phyloP scores from a whole-genome alignment of 768 basidiomycete species.

The Termitomyces titanicus region DNA sequence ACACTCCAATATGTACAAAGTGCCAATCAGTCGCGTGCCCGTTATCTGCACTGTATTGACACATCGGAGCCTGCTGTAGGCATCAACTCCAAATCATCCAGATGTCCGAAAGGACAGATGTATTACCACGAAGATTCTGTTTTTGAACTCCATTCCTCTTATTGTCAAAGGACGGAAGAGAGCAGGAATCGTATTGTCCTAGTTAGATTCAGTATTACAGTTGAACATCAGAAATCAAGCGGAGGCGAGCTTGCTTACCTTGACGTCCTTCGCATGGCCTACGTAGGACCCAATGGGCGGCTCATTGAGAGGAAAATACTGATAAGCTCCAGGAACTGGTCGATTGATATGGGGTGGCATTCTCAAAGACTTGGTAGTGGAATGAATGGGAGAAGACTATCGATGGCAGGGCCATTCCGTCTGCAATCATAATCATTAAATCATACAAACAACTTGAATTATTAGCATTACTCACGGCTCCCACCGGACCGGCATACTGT shows the following conservation, averaged over 20 bases:
- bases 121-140: slow-evolving; percentile 66
- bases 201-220: slow-evolving; percentile 16
- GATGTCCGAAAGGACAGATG: neutral
- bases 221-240: neutral
- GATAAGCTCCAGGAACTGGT: slow-evolving; percentile 43
- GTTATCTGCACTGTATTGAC: slow-evolving; percentile 72
- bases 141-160: slow-evolving; percentile 62
- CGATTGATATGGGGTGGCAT: slow-evolving; percentile 36
- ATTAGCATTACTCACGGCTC: too few species aligned
- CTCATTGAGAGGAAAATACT: slow-evolving; percentile 59
- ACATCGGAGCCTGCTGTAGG: slow-evolving; percentile 64
- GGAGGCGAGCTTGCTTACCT: slow-evolving; percentile 4
- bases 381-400: neutral
- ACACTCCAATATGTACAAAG: slow-evolving; percentile 69
- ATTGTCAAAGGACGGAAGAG: slow-evolving; percentile 69
- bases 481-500: too few species aligned
- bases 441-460: too few species aligned
- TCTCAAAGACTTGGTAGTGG: neutral
- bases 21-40: slow-evolving; percentile 85
- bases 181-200: slow-evolving; percentile 49
- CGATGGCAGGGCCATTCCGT: too few species aligned
- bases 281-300: slow-evolving; percentile 46
- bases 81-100: neutral
- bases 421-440: too few species aligned
- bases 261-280: neutral